Evolutionary conservation across 257 asterid genomes (phyloP).

Genomic region (Thymus mandschuricus): DNA sequence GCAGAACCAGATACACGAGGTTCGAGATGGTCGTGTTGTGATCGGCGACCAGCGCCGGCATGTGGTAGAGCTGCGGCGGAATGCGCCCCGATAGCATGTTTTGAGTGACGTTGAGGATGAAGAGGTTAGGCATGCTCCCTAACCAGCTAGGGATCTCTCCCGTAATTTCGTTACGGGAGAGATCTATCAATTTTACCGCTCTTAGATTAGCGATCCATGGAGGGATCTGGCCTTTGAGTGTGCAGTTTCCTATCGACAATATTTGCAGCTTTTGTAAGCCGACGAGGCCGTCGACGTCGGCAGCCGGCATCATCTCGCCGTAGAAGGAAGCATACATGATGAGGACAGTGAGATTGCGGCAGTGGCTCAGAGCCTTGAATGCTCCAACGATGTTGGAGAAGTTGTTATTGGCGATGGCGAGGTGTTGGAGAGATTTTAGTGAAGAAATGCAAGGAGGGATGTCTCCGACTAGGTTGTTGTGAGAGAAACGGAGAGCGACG

Average conservation of each 20-base stretch:
- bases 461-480: slow-evolving; percentile 39
- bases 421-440: slow-evolving; percentile 30
- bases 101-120: slow-evolving; percentile 38
- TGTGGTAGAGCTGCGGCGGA: slow-evolving; percentile 35
- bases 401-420: slow-evolving; percentile 46
- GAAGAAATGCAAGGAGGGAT: slow-evolving; percentile 46
- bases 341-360: slow-evolving; percentile 43
- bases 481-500: slow-evolving; percentile 43
- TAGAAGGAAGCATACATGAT: slow-evolving; percentile 47
- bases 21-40: slow-evolving; percentile 32
- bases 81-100: slow-evolving; percentile 40
- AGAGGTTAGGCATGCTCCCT: slow-evolving; percentile 42
- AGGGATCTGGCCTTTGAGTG: slow-evolving; percentile 46
- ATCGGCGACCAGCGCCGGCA: slow-evolving; percentile 37
- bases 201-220: slow-evolving; percentile 39
- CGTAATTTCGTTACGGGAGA: slow-evolving; percentile 38
- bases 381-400: slow-evolving; percentile 45
- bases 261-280: slow-evolving; percentile 47
- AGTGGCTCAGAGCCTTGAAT: slow-evolving; percentile 39
- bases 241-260: slow-evolving; percentile 43
- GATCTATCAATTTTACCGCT: slow-evolving; percentile 44
- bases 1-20: slow-evolving; percentile 39
- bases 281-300: slow-evolving; percentile 11
- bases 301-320: slow-evolving; percentile 41
- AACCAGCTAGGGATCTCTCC: slow-evolving; percentile 49